Base-by-base conservation (phyloP, 768 basidiomycete species). In the Suillus brevipes region DNA sequence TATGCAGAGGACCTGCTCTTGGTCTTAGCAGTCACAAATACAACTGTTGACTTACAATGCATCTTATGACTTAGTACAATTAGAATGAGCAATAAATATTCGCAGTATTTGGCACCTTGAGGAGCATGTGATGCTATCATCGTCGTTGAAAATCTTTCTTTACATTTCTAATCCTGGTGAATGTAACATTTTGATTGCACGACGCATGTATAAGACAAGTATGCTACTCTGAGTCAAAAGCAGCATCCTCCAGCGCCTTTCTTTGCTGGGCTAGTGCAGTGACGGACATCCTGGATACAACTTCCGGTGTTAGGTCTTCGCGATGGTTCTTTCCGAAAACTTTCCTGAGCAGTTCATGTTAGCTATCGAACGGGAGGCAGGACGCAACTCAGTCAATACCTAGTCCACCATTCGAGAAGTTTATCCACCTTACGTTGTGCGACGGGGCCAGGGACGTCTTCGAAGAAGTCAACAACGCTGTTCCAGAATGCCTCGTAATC, bases 391-490 rank as follows among this genome's bases (percentile, higher is more conserved):
- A 31, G 8, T 53, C 2, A 0, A 63, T 23, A 70, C 68, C 25
- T 23, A 6, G 65, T 61, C 68, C 67, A 68, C 68, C 64, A 69
- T n/a, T 45, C 36, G 13, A 72, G 66, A 3, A 72, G 64, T 1
- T 61, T 60, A 1, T 28, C 20, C 1, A 53, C 37, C 9, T 28
- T 47, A 12, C 38, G 23, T 31, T 31, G 14, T 1, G 40, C 14
- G 14, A 31, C 34, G 13, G 67, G 37, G 7, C 18, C 12, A 0
- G 65, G 62, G 28, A 7, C 6, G 2, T 18, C 31, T 45, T 72
- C 68, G 28, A 72, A 72, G 36, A 58, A 67, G 16, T 69, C 49
- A 7, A 69, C 57, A 4, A 72, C 55, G 10, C 61, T 64, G n/a
- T 64, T 38, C 28, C 70, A 71, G 25, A 71, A 69, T 2, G 6